Evolutionary conservation across 331 rosid genomes (phyloP), one percentile per base, ranked within the genome.

Genomic region (Acacia concinna): DNA sequence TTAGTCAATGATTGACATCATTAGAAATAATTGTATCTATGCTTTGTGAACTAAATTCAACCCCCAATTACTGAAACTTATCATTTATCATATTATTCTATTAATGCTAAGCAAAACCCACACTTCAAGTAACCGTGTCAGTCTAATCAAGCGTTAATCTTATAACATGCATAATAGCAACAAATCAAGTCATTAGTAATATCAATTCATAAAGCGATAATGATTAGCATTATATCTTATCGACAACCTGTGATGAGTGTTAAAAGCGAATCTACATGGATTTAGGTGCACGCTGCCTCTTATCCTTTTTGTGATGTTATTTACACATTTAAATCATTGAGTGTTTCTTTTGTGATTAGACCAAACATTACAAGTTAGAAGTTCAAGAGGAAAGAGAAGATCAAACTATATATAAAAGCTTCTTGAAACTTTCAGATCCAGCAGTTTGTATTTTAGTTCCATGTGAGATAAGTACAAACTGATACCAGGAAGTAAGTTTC

Each of bases 341-440:
- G 49, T 9, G 18, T 13, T 13, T 66, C 11, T 43, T 14, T 21
- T 41, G 71, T 43, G 52, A 60, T 27, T 15, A 44, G 18, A 41
- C 52, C 77, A 34, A 72, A 31, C 32, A n/a, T 51, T 13, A 47
- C 0, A 4, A 11, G 71, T 40, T 68, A 0, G n/a, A 7, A 10
- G 46, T 40, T 79, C 23, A 10, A n/a, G 23, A 32, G 31, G 25
- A 8, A 25, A 28, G 30, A 21, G 62, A 52, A 35, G 54, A 64
- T 21, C 4, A 38, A 20, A 82, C 32, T 1, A 38, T 34, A 21
- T 1, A 38, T 34, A 21, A 30, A 31, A 71, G 35, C 70, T 71
- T 78, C 13, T 10, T 12, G 49, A 73, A 34, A 59, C 83, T 15
- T 38, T 74, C 28, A 79, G 8, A 74, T 43, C 23, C 38, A 69